Conservation (phyloP, 805 yeast species). For the Millerozyma miso region DNA sequence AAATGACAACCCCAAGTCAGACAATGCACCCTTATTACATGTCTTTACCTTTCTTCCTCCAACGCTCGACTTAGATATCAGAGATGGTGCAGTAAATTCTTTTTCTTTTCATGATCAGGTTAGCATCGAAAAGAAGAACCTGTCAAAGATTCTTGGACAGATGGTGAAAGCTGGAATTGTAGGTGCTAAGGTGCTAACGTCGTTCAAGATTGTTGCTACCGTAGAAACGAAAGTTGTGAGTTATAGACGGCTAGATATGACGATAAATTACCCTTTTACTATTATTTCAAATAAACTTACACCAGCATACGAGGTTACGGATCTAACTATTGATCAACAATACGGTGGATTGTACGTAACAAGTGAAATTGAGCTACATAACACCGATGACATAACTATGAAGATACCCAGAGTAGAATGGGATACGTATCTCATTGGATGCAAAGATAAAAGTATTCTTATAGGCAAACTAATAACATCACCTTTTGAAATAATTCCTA, state of each 20-base stretch:
- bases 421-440: slow-evolving; percentile 25
- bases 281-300: too few species aligned
- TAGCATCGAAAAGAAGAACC: not conserved
- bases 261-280: not conserved
- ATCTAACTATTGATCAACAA: not conserved
- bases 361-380: not conserved
- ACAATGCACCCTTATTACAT: slow-evolving; percentile 10
- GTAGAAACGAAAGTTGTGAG: not conserved
- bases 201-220: not conserved
- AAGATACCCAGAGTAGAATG: slow-evolving; percentile 15
- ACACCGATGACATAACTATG: not conserved
- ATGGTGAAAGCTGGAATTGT: not conserved
- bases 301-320: not conserved
- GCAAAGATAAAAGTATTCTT: slow-evolving; percentile 14
- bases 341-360: not conserved
- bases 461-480: slow-evolving; percentile 21
- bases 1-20: slow-evolving; percentile 3
- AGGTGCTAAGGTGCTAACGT: not conserved
- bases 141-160: not conserved
- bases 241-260: not conserved
- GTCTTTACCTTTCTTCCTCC: slow-evolving; percentile 23
- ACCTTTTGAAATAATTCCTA: not conserved
- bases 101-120: not conserved
- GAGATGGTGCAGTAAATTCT: not conserved
- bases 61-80: slow-evolving; percentile 2